Evolutionary conservation across 176 grass and related monocot species (phyloP).

Genomic region (Carex cristatella): DNA sequence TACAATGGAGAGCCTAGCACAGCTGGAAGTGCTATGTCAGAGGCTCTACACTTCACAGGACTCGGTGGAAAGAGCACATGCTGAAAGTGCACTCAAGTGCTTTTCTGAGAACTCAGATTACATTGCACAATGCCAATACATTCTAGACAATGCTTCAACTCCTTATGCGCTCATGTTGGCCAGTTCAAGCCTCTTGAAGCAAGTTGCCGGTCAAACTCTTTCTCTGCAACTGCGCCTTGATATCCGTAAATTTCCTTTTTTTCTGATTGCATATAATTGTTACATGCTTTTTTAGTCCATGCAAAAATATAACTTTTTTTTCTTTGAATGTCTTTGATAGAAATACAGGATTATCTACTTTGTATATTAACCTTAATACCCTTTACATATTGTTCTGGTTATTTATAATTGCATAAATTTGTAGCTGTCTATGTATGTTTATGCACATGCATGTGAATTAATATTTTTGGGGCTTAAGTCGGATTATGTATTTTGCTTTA

Average conservation of each 20-base stretch:
- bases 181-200: constrained; percentile 97
- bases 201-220: constrained; percentile 82
- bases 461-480: background rate
- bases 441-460: background rate
- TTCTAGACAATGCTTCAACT: constrained; percentile 98
- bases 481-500: background rate
- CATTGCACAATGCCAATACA: constrained; percentile 97
- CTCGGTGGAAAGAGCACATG: constrained; percentile 85
- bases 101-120: constrained; percentile 99
- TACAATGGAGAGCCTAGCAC: constrained; percentile 95
- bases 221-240: constrained; percentile 84
- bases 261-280: constrained; percentile 28
- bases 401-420: background rate
- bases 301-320: constrained; percentile 25
- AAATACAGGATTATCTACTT: constrained; percentile 13
- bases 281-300: constrained; percentile 27
- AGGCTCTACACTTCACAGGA: constrained; percentile 98
- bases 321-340: constrained; percentile 33
- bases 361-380: background rate
- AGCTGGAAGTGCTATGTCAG: constrained; percentile 96
- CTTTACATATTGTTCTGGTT: constrained; percentile 21
- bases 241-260: constrained; percentile 92
- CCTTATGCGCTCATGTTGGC: constrained; percentile 98
- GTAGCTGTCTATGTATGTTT: background rate
- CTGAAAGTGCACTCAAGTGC: constrained; percentile 94